A percentile compares a stretch with the other conserved stretches of the same genome.
Conservation (phyloP, 2,329 filamentous ascomycete species). For the Nemania sp. region DNA sequence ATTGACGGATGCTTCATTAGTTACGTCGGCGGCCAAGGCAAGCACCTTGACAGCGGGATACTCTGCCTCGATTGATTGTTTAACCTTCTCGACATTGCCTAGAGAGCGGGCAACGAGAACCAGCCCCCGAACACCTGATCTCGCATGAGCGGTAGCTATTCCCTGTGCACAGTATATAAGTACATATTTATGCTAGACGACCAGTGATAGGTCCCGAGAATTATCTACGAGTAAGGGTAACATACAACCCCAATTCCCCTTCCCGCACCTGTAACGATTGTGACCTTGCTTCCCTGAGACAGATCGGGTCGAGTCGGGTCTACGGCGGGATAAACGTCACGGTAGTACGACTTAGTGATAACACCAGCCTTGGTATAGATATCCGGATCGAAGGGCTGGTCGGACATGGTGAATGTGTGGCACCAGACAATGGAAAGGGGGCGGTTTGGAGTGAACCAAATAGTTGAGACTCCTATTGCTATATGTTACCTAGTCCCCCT, state of each 20-base stretch:
- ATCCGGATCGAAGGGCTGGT: constrained; percentile 17
- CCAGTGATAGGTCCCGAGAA: not conserved
- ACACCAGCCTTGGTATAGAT: constrained; percentile 22
- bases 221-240: constrained; percentile 1
- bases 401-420: constrained; percentile 9
- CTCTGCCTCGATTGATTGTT: constrained; percentile 6
- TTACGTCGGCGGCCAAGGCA: constrained; percentile 8
- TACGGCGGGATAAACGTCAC: constrained; percentile 23
- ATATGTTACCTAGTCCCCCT: too few relatives aligned
- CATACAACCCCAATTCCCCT: constrained; percentile 22
- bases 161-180: constrained; percentile 10
- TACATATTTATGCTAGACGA: not conserved
- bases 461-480: too few relatives aligned
- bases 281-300: constrained; percentile 17
- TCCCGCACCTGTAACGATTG: constrained; percentile 21
- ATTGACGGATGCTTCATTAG: constrained; percentile 12
- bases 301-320: constrained; percentile 14
- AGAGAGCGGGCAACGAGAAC: constrained; percentile 18
- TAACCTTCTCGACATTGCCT: constrained; percentile 8
- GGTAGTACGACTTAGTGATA: constrained; percentile 24
- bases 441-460: too few relatives aligned
- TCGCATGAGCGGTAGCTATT: constrained; percentile 23
- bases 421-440: too few relatives aligned
- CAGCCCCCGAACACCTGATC: constrained; percentile 20
- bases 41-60: constrained; percentile 13